Conservation (phyloP, 495 filamentous ascomycete genomes). For the Podospora fimiseda region DNA sequence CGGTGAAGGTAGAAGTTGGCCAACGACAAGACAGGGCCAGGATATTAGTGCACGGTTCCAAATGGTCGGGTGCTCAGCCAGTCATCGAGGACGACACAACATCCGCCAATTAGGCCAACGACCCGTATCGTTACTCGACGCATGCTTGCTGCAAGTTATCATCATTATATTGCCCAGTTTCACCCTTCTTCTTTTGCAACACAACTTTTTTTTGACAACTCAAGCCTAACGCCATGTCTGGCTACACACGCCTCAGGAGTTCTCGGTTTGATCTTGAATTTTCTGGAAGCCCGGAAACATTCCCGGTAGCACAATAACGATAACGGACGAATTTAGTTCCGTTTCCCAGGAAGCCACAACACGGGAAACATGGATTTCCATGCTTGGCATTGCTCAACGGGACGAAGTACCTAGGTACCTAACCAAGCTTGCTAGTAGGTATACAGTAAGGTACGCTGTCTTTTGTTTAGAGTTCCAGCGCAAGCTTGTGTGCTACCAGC, state of each 20-base stretch:
- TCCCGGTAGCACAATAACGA: background rate
- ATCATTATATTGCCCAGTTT: background rate
- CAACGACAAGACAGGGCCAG: background rate
- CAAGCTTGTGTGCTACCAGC: too few species aligned
- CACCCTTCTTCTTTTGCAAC: background rate
- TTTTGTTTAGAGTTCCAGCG: too few species aligned
- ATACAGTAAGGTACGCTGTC: too few species aligned
- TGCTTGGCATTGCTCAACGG: background rate
- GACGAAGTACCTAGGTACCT: background rate
- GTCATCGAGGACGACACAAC: background rate
- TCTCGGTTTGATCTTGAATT: too few species aligned
- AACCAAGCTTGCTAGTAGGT: too few species aligned
- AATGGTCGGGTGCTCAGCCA: background rate
- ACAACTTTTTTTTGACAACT: too few species aligned
- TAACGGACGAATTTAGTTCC: background rate
- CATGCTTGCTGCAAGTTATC: background rate
- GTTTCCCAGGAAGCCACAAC: background rate
- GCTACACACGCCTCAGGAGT: too few species aligned
- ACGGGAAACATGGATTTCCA: background rate
- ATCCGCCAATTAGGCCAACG: background rate
- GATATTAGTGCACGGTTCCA: background rate
- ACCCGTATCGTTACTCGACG: background rate
- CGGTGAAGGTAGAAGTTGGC: background rate
- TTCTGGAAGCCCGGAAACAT: background rate
- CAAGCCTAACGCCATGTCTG: too few species aligned